Evolutionary conservation across 1,284 basidiomycete species (phyloP).

Genomic region (Somion occarium): DNA sequence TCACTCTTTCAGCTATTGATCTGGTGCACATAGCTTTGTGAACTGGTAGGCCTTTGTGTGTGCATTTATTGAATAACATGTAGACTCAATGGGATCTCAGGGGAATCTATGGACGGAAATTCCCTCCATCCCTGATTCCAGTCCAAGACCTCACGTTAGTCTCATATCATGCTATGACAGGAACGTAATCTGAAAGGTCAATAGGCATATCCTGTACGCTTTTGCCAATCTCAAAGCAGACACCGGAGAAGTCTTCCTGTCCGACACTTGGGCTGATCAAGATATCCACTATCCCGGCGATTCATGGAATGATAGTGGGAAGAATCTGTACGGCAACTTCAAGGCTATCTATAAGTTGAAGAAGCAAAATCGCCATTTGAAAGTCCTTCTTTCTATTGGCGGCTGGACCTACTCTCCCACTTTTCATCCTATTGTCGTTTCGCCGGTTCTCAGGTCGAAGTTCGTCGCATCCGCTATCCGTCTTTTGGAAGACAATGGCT

Average conservation of each 20-base stretch:
- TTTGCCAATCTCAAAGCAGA: slow-evolving; percentile 86
- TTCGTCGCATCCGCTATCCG: slow-evolving; percentile 80
- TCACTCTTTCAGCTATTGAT: slow-evolving; percentile 5
- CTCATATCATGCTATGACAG: background rate
- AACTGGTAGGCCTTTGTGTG: slow-evolving; percentile 77
- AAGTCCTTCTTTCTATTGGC: slow-evolving; percentile 83
- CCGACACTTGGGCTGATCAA: slow-evolving; percentile 91
- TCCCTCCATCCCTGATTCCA: slow-evolving; percentile 78
- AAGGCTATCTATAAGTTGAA: slow-evolving; percentile 91
- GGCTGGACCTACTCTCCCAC: slow-evolving; percentile 87
- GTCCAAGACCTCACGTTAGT: slow-evolving; percentile 80
- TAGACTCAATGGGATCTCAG: too few relatives aligned
- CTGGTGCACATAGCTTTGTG: slow-evolving; percentile 52
- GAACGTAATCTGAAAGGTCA: slow-evolving; percentile 8
- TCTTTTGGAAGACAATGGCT: slow-evolving; percentile 67
- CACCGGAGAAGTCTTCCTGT: slow-evolving; percentile 81
- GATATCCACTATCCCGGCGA: slow-evolving; percentile 85
- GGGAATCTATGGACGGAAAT: slow-evolving; percentile 96
- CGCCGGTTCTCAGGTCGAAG: slow-evolving; percentile 53
- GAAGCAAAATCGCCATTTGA: slow-evolving; percentile 81
- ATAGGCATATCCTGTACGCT: slow-evolving; percentile 78
- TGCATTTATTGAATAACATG: too few relatives aligned
- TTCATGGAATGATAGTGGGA: slow-evolving; percentile 82
- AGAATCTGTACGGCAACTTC: slow-evolving; percentile 91
- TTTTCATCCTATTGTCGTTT: slow-evolving; percentile 73